phyloP scores from a whole-genome alignment of 345 rosid species.

The Eucalyptus sideroxylon region DNA sequence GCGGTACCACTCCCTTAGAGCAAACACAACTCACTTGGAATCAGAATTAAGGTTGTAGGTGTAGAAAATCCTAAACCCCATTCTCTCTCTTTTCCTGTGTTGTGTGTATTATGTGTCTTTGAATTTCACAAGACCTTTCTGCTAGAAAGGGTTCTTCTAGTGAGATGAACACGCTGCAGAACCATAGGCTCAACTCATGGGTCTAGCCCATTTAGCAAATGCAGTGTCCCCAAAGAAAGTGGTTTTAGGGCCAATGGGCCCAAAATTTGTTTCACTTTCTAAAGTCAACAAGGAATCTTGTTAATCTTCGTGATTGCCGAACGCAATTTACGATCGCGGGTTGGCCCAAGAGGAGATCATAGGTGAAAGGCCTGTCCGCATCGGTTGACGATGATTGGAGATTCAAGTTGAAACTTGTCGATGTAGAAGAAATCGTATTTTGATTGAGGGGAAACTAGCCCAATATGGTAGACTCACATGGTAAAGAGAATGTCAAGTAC shows the following conservation, averaged over 20 bases:
- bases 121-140: not conserved
- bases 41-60: not conserved
- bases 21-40: not conserved
- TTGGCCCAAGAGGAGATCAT: not conserved
- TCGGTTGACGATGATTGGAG: not conserved
- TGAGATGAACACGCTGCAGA: not conserved
- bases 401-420: not conserved
- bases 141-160: not conserved
- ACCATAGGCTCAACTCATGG: not conserved
- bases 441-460: not conserved
- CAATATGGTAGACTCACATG: accelerated
- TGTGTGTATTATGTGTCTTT: not conserved
- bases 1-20: not conserved
- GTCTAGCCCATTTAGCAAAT: not conserved
- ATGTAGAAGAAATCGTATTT: not conserved
- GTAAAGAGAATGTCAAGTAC: not conserved
- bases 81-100: not conserved
- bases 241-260: not conserved
- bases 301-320: not conserved
- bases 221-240: not conserved
- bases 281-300: not conserved
- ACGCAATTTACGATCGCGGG: not conserved
- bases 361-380: not conserved
- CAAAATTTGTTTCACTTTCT: not conserved
- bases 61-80: not conserved